Percentiles rank a stretch among this genome's conserved stretches.
Evolutionary conservation across 2,329 filamentous ascomycete genomes (phyloP).

Genomic region (Hypoxylon rubiginosum): DNA sequence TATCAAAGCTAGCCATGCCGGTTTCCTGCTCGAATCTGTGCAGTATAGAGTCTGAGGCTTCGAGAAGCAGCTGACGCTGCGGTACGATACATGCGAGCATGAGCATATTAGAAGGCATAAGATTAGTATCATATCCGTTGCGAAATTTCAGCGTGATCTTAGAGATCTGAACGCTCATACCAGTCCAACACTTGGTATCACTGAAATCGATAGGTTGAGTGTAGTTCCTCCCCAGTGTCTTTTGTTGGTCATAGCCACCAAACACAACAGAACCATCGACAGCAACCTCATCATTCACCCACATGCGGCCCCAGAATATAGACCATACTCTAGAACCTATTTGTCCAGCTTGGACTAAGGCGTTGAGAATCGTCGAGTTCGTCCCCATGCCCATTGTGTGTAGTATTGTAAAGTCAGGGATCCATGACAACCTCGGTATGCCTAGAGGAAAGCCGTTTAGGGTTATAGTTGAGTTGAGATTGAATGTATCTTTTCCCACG

Average conservation of each 20-base stretch:
- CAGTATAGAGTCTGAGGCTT: conserved; percentile 44
- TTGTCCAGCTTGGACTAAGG: conserved; percentile 16
- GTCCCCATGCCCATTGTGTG: conserved; percentile 33
- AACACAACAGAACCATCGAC: conserved; percentile 52
- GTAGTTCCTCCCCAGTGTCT: conserved; percentile 47
- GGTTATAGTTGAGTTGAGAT: neutral
- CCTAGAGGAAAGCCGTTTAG: conserved; percentile 22
- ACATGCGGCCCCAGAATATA: conserved; percentile 55
- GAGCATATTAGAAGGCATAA: conserved; percentile 45
- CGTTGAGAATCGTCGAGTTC: conserved; percentile 35
- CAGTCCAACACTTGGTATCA: conserved; percentile 46
- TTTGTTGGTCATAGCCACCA: conserved; percentile 54
- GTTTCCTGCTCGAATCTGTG: conserved; percentile 39
- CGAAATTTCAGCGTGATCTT: conserved; percentile 48
- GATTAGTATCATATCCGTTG: conserved; percentile 46
- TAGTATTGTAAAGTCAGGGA: conserved; percentile 26
- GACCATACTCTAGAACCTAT: conserved; percentile 46
- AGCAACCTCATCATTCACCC: conserved; percentile 35
- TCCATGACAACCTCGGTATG: conserved; percentile 27
- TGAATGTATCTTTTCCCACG: conserved; percentile 5
- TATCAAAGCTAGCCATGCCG: conserved; percentile 21
- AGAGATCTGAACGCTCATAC: conserved; percentile 47
- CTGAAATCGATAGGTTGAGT: conserved; percentile 48
- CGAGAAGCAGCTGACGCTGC: conserved; percentile 49
- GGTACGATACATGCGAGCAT: conserved; percentile 52